Evolutionary conservation across 306 rosid genomes (phyloP).

Genomic region (Psophocarpus tetragonolobus): DNA sequence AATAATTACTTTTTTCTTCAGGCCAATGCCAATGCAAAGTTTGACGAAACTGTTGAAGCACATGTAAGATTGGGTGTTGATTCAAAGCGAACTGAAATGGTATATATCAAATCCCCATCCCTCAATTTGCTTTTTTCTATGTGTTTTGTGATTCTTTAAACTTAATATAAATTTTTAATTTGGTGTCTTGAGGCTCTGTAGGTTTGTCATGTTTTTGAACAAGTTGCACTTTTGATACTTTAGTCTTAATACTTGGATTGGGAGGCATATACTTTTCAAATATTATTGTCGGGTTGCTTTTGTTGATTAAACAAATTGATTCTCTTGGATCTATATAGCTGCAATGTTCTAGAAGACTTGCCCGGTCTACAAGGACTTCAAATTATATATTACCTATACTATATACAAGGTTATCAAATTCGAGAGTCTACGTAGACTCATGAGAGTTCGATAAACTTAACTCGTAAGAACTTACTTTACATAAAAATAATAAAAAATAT

Average conservation of each 20-base stretch:
- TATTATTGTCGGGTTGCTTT: background rate
- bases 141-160: slow-evolving; percentile 18
- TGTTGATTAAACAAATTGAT: background rate
- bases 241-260: background rate
- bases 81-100: slow-evolving; percentile 81
- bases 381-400: background rate
- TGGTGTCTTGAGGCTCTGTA: slow-evolving; percentile 1
- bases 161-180: background rate
- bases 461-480: no score
- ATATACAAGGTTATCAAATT: no score
- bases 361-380: background rate
- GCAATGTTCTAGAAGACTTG: slow-evolving; percentile 1
- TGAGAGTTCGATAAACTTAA: no score
- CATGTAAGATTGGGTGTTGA: slow-evolving; percentile 84
- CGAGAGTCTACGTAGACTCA: no score
- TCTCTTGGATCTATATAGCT: background rate
- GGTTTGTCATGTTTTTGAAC: slow-evolving; percentile 23
- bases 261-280: background rate
- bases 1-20: slow-evolving; percentile 52
- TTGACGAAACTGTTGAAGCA: slow-evolving; percentile 95
- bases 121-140: background rate
- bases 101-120: slow-evolving; percentile 36
- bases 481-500: no score
- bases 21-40: slow-evolving; percentile 68
- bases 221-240: slow-evolving; percentile 9